Evolutionary conservation across 2,329 filamentous ascomycete genomes (phyloP).

Genomic region (Fusarium austroafricanum): DNA sequence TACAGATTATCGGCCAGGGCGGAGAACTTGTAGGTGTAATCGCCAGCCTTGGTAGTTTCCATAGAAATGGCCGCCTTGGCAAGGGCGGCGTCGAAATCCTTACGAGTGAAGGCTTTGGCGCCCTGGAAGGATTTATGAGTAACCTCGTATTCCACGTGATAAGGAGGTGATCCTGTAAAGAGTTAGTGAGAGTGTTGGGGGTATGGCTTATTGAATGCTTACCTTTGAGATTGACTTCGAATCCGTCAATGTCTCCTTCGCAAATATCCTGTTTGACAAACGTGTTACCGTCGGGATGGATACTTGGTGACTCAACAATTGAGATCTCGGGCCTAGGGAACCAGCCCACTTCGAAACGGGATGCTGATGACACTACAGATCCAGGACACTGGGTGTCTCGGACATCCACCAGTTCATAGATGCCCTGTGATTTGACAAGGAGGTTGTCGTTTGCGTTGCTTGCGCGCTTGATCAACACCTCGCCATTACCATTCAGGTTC

Average conservation of each 20-base stretch:
- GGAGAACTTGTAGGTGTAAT: slow-evolving; percentile 87
- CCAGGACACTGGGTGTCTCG: slow-evolving; percentile 85
- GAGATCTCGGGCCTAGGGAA: slow-evolving; percentile 81
- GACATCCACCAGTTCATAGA: slow-evolving; percentile 83
- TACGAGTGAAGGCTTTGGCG: slow-evolving; percentile 72
- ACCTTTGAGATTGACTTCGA: slow-evolving; percentile 85
- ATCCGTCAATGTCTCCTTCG: slow-evolving; percentile 91
- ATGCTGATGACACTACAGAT: slow-evolving; percentile 77
- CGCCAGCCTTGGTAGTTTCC: slow-evolving; percentile 85
- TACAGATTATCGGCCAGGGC: slow-evolving; percentile 89
- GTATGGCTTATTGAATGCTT: slow-evolving; percentile 49
- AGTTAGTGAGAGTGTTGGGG: slow-evolving; percentile 46
- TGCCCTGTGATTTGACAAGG: slow-evolving; percentile 73
- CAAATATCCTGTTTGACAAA: slow-evolving; percentile 86
- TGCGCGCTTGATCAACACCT: slow-evolving; percentile 61
- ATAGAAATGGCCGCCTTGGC: slow-evolving; percentile 82
- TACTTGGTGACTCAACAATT: slow-evolving; percentile 72
- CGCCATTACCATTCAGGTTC: slow-evolving; percentile 68
- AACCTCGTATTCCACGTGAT: slow-evolving; percentile 83
- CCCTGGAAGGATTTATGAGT: slow-evolving; percentile 76
- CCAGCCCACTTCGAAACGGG: slow-evolving; percentile 85
- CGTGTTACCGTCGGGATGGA: slow-evolving; percentile 62
- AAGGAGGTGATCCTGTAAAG: slow-evolving; percentile 77
- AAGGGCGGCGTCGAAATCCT: slow-evolving; percentile 80
- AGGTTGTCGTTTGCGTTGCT: slow-evolving; percentile 74